A percentile compares a stretch with the other conserved stretches of the same genome.
These are phyloP conservation scores for Cercospora sojina DNA, from an alignment of 2,329 filamentous ascomycete species.

Conservation along the genomic window DNA sequence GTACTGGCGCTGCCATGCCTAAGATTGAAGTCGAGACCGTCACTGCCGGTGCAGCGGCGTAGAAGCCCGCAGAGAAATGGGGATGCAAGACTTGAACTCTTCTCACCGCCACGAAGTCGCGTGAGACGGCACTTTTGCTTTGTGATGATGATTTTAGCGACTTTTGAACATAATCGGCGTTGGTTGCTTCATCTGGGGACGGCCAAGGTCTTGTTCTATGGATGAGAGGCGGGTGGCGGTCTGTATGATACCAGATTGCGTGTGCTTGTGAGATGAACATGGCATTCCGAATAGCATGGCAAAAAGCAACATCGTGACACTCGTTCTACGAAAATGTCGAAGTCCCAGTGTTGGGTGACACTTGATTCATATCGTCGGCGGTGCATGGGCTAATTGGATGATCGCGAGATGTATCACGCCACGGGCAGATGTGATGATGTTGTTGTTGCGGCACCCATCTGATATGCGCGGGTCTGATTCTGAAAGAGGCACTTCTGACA, in stretches of 20 bases:
- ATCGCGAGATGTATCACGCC: conserved; percentile 14
- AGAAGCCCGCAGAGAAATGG: not conserved
- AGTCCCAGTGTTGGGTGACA: not conserved
- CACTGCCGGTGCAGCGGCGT: conserved; percentile 15
- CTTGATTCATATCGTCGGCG: not conserved
- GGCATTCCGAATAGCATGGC: not conserved
- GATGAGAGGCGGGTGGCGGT: not conserved
- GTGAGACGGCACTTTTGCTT: not conserved
- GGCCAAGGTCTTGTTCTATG: not conserved
- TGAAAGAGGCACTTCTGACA: not conserved
- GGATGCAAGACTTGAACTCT: not conserved
- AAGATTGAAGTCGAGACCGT: conserved; percentile 62
- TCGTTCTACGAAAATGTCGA: not conserved
- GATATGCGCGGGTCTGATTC: not conserved
- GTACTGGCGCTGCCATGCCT: conserved; percentile 68
- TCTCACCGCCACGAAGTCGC: not conserved
- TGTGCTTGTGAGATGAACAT: not conserved
- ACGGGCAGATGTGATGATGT: not conserved
- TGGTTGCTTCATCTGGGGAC: not conserved
- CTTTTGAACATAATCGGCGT: conserved; percentile 10
- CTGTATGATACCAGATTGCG: conserved; percentile 12
- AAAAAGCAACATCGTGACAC: not conserved
- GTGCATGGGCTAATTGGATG: not conserved
- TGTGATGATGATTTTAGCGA: conserved; percentile 15
- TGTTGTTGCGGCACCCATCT: not conserved